Evolutionary conservation across 306 rosid genomes (phyloP), one percentile per base, ranked within the genome.

Genomic region (Neltuma alba): DNA sequence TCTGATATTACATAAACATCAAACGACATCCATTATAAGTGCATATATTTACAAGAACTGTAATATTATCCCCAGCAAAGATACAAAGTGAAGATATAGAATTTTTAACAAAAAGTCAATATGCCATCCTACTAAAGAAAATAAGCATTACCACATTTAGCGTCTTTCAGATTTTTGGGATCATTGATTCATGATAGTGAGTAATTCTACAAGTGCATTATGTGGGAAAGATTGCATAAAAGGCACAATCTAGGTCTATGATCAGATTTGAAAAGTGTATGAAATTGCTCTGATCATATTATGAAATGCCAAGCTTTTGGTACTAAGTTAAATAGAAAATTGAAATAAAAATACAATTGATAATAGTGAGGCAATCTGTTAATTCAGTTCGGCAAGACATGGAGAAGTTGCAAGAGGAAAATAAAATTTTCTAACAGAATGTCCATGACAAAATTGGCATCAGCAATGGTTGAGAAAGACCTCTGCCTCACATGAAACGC

Each of bases 31-130:
- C 13, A 21, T 62, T 50, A 15, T 63, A 78, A 70, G 18, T 44
- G 70, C 2, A 25, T 40, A 63, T 61, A 48, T 70, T 75, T 37
- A 75, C 75, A 68, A 69, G 52, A 63, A 73, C 7, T 31, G 28
- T 41, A 81, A 68, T 33, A n/a, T 33, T 36, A 23, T 63, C 34
- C 62, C 37, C 55, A 78, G 36, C 65, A 30, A 60, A 62, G 16
- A 70, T 18, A 31, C 47, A 67, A 37, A 77, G 48, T 61, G n/a
- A 30, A 30, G 40, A 3, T 57, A 30, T 61, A 61, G 3, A 61
- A 1, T 13, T 61, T 27, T 27, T 14, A 36, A 58, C 36, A 25
- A 27, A 58, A 27, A 28, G 34, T 58, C 36, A 58, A 25, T 36
- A 25, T 63, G 25, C 9, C 73, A 74, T 77, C 60, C 48, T 34